Percentiles rank a stretch among this genome's conserved stretches.
Evolutionary conservation across 371 early-diverging fungal species (phyloP).

Genomic region (Blakeslea trispora): DNA sequence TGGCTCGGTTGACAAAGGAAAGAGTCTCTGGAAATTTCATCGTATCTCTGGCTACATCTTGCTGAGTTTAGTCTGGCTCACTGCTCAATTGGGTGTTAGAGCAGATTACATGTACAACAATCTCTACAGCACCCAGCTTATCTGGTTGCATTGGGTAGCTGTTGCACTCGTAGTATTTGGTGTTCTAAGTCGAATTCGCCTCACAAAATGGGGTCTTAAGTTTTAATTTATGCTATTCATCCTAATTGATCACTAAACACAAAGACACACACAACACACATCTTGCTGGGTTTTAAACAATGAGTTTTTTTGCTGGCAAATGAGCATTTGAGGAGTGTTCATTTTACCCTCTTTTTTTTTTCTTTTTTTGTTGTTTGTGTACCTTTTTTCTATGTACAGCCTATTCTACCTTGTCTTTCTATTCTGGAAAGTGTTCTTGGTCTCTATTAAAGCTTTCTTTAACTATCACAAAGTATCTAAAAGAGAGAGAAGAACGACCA

Average conservation of each 20-base stretch:
- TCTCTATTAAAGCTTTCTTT: constrained; percentile 41
- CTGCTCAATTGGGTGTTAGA: constrained; percentile 45
- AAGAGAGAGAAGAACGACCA: constrained; percentile 36
- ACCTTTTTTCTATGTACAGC: constrained; percentile 13
- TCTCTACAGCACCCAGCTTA: constrained; percentile 24
- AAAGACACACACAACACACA: neutral
- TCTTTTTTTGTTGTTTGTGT: no score
- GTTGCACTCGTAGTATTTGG: constrained; percentile 31
- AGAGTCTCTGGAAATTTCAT: constrained; percentile 40
- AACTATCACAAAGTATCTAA: constrained; percentile 36
- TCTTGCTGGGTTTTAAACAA: neutral
- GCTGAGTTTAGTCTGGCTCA: constrained; percentile 31
- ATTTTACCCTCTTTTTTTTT: neutral
- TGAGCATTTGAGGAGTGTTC: neutral
- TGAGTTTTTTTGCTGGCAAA: neutral
- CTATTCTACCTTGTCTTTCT: constrained; percentile 21
- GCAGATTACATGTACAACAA: constrained; percentile 44
- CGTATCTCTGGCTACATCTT: constrained; percentile 37
- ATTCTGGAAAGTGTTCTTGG: constrained; percentile 30
- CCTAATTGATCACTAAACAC: no score
- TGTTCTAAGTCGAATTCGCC: constrained; percentile 22
- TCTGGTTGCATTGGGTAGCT: constrained; percentile 45
- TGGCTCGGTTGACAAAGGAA: constrained; percentile 32
- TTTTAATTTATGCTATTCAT: neutral
- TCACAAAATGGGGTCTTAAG: constrained; percentile 36